Percentiles rank a stretch among this genome's conserved stretches.
These are phyloP conservation scores for Tylopilus rubrobrunneus DNA, from an alignment of 768 basidiomycete species.

Conservation along the genomic window DNA sequence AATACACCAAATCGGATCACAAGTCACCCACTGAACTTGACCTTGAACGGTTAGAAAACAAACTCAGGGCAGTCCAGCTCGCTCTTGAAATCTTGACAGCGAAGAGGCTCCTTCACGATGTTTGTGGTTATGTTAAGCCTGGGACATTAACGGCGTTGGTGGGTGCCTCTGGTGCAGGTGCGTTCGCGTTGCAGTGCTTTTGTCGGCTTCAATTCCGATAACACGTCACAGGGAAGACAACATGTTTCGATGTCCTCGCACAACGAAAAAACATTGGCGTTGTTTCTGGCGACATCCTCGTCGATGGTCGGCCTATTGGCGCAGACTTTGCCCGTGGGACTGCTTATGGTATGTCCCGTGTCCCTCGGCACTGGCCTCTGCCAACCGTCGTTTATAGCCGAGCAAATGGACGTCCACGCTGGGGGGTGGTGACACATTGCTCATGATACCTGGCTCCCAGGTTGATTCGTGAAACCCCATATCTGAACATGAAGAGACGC, in stretches of 20 bases:
- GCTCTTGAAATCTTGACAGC: constrained; percentile 86
- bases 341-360: constrained; percentile 57
- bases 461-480: background rate
- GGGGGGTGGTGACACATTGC: constrained; percentile 72
- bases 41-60: constrained; percentile 69
- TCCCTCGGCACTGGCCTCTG: constrained; percentile 17
- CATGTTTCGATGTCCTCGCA: constrained; percentile 69
- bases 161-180: constrained; percentile 79
- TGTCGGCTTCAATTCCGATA: background rate
- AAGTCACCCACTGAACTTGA: constrained; percentile 63
- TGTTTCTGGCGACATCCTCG: constrained; percentile 57
- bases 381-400: constrained; percentile 41
- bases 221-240: constrained; percentile 58
- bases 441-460: constrained; percentile 55
- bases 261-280: constrained; percentile 72
- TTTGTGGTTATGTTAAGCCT: constrained; percentile 79
- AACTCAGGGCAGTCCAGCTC: constrained; percentile 69
- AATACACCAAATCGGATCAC: constrained; percentile 71
- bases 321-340: constrained; percentile 63
- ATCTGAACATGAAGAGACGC: constrained; percentile 14
- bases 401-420: constrained; percentile 87
- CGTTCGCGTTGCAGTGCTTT: constrained; percentile 21
- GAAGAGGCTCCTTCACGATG: constrained; percentile 64
- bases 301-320: constrained; percentile 61
- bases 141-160: constrained; percentile 87